Percentiles rank a stretch among this genome's conserved stretches.
phyloP scores from a whole-genome alignment of 306 rosid species.

The Potentilla sterilis region DNA sequence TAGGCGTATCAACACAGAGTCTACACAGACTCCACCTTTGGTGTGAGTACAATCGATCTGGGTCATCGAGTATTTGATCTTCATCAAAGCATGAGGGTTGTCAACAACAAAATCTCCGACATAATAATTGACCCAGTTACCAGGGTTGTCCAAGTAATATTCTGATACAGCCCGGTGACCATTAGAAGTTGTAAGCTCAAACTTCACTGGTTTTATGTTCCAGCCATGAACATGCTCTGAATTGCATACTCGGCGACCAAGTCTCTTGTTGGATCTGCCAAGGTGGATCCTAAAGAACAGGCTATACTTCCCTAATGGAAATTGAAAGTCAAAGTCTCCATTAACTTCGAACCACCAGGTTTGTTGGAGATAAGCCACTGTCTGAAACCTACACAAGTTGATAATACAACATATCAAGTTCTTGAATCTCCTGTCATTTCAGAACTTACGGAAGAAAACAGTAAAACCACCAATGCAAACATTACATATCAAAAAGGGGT shows the following conservation, averaged over 20 bases:
- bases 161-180: conserved; percentile 56
- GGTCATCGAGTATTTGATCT: conserved; percentile 63
- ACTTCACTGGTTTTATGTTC: conserved; percentile 71
- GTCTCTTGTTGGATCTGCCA: conserved; percentile 62
- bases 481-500: not conserved
- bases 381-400: conserved; percentile 52
- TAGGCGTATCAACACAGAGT: conserved; percentile 60
- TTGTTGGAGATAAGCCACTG: conserved; percentile 89
- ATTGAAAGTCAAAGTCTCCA: conserved; percentile 78
- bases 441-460: not conserved
- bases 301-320: conserved; percentile 62
- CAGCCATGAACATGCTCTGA: conserved; percentile 74
- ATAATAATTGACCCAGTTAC: conserved; percentile 65
- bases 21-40: conserved; percentile 89
- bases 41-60: conserved; percentile 94
- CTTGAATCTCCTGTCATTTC: conserved; percentile 5
- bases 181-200: conserved; percentile 66
- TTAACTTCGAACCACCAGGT: conserved; percentile 91
- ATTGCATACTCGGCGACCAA: conserved; percentile 68
- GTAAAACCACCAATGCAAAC: not conserved
- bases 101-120: conserved; percentile 68
- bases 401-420: not conserved
- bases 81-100: conserved; percentile 44
- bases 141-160: conserved; percentile 61
- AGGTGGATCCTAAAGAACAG: conserved; percentile 76